Evolutionary conservation across 208 protist genomes (phyloP).

Genomic region (Leishmania mexicana): DNA sequence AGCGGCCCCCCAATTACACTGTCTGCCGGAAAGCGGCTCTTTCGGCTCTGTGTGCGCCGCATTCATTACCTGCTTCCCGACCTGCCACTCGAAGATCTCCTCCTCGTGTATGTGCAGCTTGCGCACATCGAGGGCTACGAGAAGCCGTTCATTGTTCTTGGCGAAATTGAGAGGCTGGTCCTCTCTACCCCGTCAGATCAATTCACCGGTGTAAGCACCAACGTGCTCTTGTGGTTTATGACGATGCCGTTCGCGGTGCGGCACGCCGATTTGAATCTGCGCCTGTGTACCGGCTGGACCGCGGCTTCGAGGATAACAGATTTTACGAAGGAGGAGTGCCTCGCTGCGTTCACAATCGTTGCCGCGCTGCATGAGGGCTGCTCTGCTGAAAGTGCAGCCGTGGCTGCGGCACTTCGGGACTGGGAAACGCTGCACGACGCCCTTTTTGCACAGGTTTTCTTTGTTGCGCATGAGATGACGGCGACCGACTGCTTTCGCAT

Average conservation of each 20-base stretch:
- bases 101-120: constrained; percentile 41
- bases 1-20: constrained; percentile 6
- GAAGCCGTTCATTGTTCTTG: constrained; percentile 57
- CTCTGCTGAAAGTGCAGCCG: constrained; percentile 12
- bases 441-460: constrained; percentile 64
- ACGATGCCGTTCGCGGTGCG: constrained; percentile 12
- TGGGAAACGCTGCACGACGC: constrained; percentile 51
- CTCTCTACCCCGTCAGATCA: constrained; percentile 9
- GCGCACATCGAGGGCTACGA: constrained; percentile 31
- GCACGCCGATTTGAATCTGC: constrained; percentile 12
- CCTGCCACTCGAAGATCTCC: constrained; percentile 38
- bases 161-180: constrained; percentile 44
- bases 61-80: constrained; percentile 52
- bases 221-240: constrained; percentile 37
- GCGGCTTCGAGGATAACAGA: constrained; percentile 22
- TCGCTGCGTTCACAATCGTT: constrained; percentile 21
- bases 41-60: constrained; percentile 46
- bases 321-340: constrained; percentile 28
- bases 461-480: constrained; percentile 34
- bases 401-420: constrained; percentile 12
- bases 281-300: constrained; percentile 16
- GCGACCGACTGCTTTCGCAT: constrained; percentile 42
- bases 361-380: constrained; percentile 18
- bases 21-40: constrained; percentile 35
- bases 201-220: constrained; percentile 20